Evolutionary conservation across 441 rosid genomes (phyloP), one percentile per base, ranked within the genome.

Genomic region (Omphalea diandra): DNA sequence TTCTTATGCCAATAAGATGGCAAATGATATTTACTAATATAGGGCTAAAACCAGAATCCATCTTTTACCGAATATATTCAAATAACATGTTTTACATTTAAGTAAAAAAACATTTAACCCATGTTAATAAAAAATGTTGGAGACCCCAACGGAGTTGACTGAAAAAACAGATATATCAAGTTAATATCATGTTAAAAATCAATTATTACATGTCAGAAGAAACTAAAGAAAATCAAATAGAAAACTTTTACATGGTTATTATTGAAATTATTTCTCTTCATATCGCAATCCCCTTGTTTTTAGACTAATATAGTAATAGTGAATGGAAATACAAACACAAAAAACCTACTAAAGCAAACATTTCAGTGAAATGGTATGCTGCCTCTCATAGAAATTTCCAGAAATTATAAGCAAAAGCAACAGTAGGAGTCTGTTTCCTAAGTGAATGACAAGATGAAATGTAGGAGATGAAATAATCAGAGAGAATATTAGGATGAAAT

Each of bases 81-180:
- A 29, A 55, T 27, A 36, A 26, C 33, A 57, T 40, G 12, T 18
- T 68, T 10, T 18, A 59, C 5, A 68, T 67, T 67, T 17, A 38
- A 10, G 17, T n/a, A 2, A 6, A 67, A 7, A 26, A 67, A 40
- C 9, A 18, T 50, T 22, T 27, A 67, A 36, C 33, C 38, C 36
- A 41, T 40, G 52, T 38, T 38, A 67, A 47, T 65, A 47, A n/a
- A 65, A 47, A 4, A 47, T 27, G 15, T 52, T 29, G 55, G 55
- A 52, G 12, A 52, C 20, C 33, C 18, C 1, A 47, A 65, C 32
- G 9, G 59, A 65, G 2, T 31, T 1, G 24, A 8, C n/a, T n/a
- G n/a, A n/a, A n/a, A n/a, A n/a, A n/a, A n/a, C n/a, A n/a, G n/a
- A n/a, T n/a, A n/a, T n/a, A n/a, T n/a, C n/a, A n/a, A n/a, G n/a